phyloP scores from a whole-genome alignment of 192 early-diverging fungal species.

The Backusella morwellensis region DNA sequence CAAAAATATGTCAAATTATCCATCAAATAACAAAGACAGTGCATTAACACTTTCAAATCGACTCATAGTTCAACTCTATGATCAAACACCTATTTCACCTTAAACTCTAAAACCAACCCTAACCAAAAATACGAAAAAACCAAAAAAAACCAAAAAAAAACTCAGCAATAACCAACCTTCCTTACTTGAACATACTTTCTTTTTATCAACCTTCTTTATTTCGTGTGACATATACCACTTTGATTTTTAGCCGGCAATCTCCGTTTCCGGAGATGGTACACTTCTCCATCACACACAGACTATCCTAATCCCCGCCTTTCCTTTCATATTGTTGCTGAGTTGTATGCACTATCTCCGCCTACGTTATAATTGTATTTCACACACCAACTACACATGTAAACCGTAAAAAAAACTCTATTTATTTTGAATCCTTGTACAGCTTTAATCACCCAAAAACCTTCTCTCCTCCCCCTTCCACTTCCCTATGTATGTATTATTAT shows the following conservation, averaged over 20 bases:
- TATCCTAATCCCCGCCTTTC: conserved; percentile 6
- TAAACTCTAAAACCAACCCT: conserved; percentile 1
- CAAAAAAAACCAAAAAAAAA: neutral
- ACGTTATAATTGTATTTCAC: neutral
- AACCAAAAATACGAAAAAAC: neutral
- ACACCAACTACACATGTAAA: neutral
- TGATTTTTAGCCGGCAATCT: neutral
- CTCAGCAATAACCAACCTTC: conserved; percentile 1
- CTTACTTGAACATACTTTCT: conserved; percentile 2
- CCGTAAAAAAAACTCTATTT: neutral
- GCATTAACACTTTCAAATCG: conserved; percentile 17
- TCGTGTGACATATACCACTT: conserved; percentile 5
- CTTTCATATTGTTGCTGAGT: neutral
- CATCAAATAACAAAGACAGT: conserved; percentile 22
- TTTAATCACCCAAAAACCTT: neutral
- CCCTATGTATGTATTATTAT: neutral
- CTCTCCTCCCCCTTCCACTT: neutral
- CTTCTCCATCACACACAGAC: neutral
- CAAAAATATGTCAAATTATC: conserved; percentile 5
- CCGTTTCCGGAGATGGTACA: neutral
- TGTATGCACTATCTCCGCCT: conserved; percentile 1
- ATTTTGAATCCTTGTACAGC: neutral
- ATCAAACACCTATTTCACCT: conserved; percentile 24
- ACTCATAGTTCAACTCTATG: conserved; percentile 26
- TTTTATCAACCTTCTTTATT: neutral